Evolutionary conservation across 2,329 filamentous ascomycete genomes (phyloP), one percentile per base, ranked within the genome.

Genomic region (Coleophoma cylindrospora): DNA sequence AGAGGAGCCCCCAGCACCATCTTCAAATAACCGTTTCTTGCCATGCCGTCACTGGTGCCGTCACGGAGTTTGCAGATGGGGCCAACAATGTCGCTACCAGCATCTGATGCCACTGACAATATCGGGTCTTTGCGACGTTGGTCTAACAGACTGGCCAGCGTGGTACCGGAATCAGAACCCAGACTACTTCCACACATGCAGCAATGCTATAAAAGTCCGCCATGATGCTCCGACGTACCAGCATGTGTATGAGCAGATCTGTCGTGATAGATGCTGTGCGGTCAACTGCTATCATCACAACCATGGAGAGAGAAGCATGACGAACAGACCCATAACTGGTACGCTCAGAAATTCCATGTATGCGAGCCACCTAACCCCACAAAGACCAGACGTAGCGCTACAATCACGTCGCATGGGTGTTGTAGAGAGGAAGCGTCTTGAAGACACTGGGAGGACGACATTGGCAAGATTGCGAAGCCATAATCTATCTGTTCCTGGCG

Each of bases 31-130:
- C 36, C 40, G 10, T 15, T 34, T 33, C 19, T 15, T 19, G 34
- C 22, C 45, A 7, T 77, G 76, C 61, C 68, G 70, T 12, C 66
- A 74, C 60, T 80, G 74, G 74, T 77, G 74, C 60, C 66, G 68
- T 47, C 64, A 70, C 38, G 75, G 75, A 7, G 67, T 62, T 12
- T 80, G 77, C 61, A 70, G 66, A 56, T 77, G 68, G 64, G 72
- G 69, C 3, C 45, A 50, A 7, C 54, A 61, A 9, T 80, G 77
- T 61, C 66, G 66, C 4, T 74, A 69, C 60, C 55, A 58, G 43
- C 77, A 80, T 60, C 59, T 58, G 51, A 77, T 80, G 75, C 77
- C 76, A 3, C 58, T 57, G 51, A 73, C 70, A 0, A 32, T 52
- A 4, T 63, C 64, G 14, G 73, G 68, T 1, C 68, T 78, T 7